phyloP scores from a whole-genome alignment of 192 early-diverging fungal species.

The Kickxella alabastrina region DNA sequence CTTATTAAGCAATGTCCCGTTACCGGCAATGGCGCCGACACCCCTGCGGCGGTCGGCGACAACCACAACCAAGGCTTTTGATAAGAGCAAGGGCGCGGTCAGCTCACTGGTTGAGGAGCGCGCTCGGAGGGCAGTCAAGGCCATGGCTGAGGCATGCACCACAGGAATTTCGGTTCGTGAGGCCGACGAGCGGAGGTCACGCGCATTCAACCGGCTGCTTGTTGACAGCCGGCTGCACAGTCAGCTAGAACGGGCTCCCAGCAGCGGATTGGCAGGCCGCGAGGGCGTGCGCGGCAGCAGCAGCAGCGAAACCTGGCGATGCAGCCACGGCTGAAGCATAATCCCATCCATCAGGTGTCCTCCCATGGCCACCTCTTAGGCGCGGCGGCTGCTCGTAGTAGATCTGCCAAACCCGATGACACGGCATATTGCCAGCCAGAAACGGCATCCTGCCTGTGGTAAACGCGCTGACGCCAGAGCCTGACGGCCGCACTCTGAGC shows the following conservation, averaged over 20 bases:
- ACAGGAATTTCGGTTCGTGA: slow-evolving; percentile 41
- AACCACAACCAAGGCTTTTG: slow-evolving; percentile 3
- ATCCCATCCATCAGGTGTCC: slow-evolving; percentile 18
- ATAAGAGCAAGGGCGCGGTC: not conserved
- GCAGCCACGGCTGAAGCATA: slow-evolving; percentile 3
- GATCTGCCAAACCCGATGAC: not conserved
- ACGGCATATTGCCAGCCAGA: too few species aligned
- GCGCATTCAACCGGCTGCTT: slow-evolving; percentile 22
- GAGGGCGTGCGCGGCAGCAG: slow-evolving; percentile 4
- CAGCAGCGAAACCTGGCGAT: slow-evolving; percentile 4
- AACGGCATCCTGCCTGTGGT: too few species aligned
- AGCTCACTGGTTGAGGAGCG: slow-evolving; percentile 31
- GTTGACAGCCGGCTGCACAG: slow-evolving; percentile 10
- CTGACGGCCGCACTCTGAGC: slow-evolving; percentile 41
- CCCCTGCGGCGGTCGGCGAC: slow-evolving; percentile 37
- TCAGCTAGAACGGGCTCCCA: not conserved
- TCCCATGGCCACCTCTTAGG: slow-evolving; percentile 17
- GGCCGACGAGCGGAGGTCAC: slow-evolving; percentile 24
- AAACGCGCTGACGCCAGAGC: slow-evolving; percentile 16
- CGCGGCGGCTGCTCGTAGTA: not conserved
- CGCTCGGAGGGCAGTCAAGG: slow-evolving; percentile 39
- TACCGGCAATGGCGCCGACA: slow-evolving; percentile 3
- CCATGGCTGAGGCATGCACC: slow-evolving; percentile 46
- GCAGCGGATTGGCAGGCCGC: slow-evolving; percentile 2
- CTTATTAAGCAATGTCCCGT: not conserved